These are phyloP conservation scores for Lunularia cruciata DNA, from an alignment of 225 moss, liverwort and hornwort species.

Conservation along the genomic window DNA sequence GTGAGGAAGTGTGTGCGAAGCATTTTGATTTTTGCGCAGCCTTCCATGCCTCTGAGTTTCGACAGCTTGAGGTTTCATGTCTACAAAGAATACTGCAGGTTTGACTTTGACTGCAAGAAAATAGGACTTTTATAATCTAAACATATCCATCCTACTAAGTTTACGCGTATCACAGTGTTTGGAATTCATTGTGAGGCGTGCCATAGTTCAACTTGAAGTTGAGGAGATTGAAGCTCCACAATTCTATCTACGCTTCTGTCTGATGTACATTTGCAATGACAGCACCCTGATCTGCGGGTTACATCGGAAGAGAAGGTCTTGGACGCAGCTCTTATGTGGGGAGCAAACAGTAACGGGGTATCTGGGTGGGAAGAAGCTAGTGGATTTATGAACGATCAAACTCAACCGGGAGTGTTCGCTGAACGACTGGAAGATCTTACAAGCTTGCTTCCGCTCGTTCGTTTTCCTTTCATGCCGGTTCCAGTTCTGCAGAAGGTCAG, in stretches of 20 bases:
- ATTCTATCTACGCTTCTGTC: too few relatives aligned
- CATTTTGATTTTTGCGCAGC: constrained; percentile 85
- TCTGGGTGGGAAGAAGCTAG: constrained; percentile 74
- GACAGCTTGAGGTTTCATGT: constrained; percentile 66
- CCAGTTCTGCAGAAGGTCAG: constrained; percentile 78
- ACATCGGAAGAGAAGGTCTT: constrained; percentile 90
- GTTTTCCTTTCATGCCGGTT: constrained; percentile 74
- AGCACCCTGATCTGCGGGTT: constrained; percentile 87
- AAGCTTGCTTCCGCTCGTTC: constrained; percentile 69
- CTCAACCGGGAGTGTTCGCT: constrained; percentile 39
- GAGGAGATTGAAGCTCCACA: too few relatives aligned
- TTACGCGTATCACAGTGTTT: too few relatives aligned
- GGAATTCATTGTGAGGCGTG: background rate
- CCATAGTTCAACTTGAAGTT: too few relatives aligned
- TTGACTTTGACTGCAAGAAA: background rate
- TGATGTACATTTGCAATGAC: constrained; percentile 25
- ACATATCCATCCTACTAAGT: too few relatives aligned
- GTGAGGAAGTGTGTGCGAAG: constrained; percentile 80
- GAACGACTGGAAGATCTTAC: constrained; percentile 63
- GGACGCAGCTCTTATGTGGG: constrained; percentile 80
- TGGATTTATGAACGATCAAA: constrained; percentile 29
- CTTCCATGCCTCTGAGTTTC: constrained; percentile 68
- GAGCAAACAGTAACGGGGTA: constrained; percentile 60
- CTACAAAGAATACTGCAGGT: constrained; percentile 86
- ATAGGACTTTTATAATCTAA: too few relatives aligned